Conservation (phyloP, 805 yeast genomes). For the Grigorovia jiainica region DNA sequence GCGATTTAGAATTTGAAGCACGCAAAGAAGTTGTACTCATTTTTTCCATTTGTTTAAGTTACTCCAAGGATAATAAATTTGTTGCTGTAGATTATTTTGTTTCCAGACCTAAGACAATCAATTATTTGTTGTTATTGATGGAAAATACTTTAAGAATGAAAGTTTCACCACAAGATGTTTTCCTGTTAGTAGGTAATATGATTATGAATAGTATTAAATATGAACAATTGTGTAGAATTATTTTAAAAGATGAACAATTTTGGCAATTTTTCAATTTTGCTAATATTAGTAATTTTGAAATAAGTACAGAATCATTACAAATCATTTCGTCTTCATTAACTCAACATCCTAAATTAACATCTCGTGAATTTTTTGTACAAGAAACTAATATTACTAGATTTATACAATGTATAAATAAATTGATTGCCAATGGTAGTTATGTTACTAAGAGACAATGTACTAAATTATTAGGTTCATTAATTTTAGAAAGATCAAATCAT, state of each 20-base stretch:
- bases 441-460: conserved; percentile 89
- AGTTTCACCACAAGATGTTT: conserved; percentile 40
- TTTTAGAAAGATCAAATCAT: conserved; percentile 63
- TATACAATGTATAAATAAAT: conserved; percentile 50
- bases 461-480: conserved; percentile 61
- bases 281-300: conserved; percentile 70
- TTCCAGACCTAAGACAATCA: conserved; percentile 55
- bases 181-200: conserved; percentile 66
- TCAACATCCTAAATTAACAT: conserved; percentile 54
- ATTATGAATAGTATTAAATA: conserved; percentile 76
- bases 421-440: conserved; percentile 72
- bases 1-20: conserved; percentile 77
- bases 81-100: conserved; percentile 84
- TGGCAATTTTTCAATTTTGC: conserved; percentile 83
- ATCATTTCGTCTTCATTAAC: conserved; percentile 65
- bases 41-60: conserved; percentile 66
- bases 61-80: conserved; percentile 64
- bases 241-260: conserved; percentile 50
- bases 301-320: conserved; percentile 81
- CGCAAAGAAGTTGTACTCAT: conserved; percentile 71
- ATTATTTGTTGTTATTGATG: conserved; percentile 57
- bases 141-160: conserved; percentile 38
- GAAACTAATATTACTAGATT: conserved; percentile 46
- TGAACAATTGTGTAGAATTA: conserved; percentile 54
- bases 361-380: conserved; percentile 51